Evolutionary conservation across 2,329 filamentous ascomycete genomes (phyloP), one percentile per base, ranked within the genome.

Genomic region (Parascedosporium putredinis): DNA sequence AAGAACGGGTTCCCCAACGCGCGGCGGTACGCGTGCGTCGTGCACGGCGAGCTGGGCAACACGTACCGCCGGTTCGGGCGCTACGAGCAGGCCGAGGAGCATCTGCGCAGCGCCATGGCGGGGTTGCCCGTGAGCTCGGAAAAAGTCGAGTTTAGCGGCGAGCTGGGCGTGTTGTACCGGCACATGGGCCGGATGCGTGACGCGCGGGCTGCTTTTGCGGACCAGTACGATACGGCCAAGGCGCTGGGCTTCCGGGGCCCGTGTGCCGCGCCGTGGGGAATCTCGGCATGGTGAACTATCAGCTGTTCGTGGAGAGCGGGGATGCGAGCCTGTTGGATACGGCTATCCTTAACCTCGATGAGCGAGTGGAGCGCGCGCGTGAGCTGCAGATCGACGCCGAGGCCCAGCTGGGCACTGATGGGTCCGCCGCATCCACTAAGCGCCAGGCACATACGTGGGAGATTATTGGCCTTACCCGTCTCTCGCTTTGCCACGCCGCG

Each of bases 261-360:
- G 53, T 55, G 20, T 64, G 61, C 44, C 60, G 65, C 3, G 60
- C 65, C 1, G 53, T 67, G 23, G 65, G 65, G 2, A 66, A 66
- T 44, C 49, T 66, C 4, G 64, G 63, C 5, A 65, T 66, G 60
- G 56, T 62, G 1, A 64, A 66, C 49, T 67, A 64, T 43, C 62
- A 66, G 46, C 52, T 64, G 10, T 64, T 54, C n/a, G 54, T 54
- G 36, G 27, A 53, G 23, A 46, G 50, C 29, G 36, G 53, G 4
- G 53, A 62, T 22, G 20, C 9, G 1, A 12, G 18, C 2, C 45
- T 61, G 12, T 53, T 67, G 31, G 49, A 58, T 8, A n/a, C 56
- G 27, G 62, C 63, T 2, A 62, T 61, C 10, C 29, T 47, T 3
- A 58, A 63, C 51, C 51, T 64, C 4, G 46, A 53, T 5, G 57